A percentile compares a stretch with the other conserved stretches of the same genome.
Evolutionary conservation across 108 stramenopile species (phyloP).

Genomic region (Cylindrotheca fusiformis): DNA sequence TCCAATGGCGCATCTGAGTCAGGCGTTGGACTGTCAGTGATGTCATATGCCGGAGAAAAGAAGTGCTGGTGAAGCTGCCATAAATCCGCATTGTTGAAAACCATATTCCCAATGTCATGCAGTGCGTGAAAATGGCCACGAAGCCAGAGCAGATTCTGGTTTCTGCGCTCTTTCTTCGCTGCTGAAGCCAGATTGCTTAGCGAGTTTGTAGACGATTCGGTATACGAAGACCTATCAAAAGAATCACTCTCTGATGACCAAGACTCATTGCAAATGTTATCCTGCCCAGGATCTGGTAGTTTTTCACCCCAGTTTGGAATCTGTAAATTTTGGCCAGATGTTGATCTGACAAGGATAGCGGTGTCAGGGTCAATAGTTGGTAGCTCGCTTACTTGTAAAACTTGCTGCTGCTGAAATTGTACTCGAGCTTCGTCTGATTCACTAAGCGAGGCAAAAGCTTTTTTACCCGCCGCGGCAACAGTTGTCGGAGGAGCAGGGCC

Average conservation of each 20-base stretch:
- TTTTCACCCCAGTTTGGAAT: constrained; percentile 20
- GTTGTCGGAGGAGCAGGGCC: constrained; percentile 76
- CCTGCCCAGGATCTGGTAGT: constrained; percentile 4
- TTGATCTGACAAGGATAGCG: constrained; percentile 69
- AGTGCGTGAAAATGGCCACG: constrained; percentile 60
- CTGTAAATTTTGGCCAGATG: constrained; percentile 51
- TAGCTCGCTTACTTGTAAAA: constrained; percentile 44
- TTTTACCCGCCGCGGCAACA: constrained; percentile 75
- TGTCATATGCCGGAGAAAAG: constrained; percentile 58
- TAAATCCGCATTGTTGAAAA: constrained; percentile 73
- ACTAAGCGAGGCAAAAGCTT: constrained; percentile 64
- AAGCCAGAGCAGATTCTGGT: constrained; percentile 66
- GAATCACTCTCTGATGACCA: constrained; percentile 28
- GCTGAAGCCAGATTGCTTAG: background rate
- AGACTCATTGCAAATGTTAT: constrained; percentile 24
- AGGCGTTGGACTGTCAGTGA: no score
- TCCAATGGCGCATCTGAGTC: no score
- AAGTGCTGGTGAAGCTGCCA: constrained; percentile 78
- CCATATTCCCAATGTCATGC: constrained; percentile 56
- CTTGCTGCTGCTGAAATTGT: constrained; percentile 51
- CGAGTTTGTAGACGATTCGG: constrained; percentile 14
- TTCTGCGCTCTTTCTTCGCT: constrained; percentile 38
- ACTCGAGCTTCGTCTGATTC: constrained; percentile 26
- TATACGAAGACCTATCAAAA: constrained; percentile 22
- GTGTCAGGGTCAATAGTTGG: constrained; percentile 64